phyloP scores from a whole-genome alignment of 257 asterid species.

The Paulownia fortunei region DNA sequence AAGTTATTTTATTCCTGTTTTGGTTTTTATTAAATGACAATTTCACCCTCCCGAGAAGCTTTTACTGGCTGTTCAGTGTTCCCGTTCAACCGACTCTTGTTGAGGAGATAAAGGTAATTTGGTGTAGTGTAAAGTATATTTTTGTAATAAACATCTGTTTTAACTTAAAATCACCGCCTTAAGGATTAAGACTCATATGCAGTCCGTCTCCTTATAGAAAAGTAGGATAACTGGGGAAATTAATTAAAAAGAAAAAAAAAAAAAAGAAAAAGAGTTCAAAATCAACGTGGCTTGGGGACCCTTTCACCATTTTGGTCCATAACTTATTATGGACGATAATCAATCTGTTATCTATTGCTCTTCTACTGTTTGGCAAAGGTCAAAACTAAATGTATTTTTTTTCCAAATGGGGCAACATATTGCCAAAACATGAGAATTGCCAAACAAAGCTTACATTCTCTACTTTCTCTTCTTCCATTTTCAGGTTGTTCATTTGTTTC shows the following conservation, averaged over 20 bases:
- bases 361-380: too few species aligned
- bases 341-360: too few species aligned
- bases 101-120: conserved; percentile 21
- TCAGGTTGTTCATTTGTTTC: too few species aligned
- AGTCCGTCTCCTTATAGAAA: neutral
- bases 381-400: too few species aligned
- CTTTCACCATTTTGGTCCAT: neutral
- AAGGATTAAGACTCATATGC: conserved; percentile 3
- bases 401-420: too few species aligned
- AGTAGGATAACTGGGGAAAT: neutral
- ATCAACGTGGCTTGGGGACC: conserved; percentile 6
- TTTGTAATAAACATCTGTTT: neutral
- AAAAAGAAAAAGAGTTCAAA: neutral
- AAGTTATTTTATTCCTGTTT: conserved; percentile 25
- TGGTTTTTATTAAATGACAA: conserved; percentile 5
- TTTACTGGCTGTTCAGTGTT: neutral
- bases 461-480: too few species aligned
- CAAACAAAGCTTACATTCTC: too few species aligned
- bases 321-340: conserved; percentile 1
- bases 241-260: neutral
- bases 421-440: too few species aligned
- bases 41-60: neutral
- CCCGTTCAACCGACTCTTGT: neutral
- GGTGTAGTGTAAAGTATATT: neutral
- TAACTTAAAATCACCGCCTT: conserved; percentile 19